Percentiles rank a stretch among this genome's conserved stretches.
Conservation (phyloP, 257 asterid species). For the Jasminum sambac region DNA sequence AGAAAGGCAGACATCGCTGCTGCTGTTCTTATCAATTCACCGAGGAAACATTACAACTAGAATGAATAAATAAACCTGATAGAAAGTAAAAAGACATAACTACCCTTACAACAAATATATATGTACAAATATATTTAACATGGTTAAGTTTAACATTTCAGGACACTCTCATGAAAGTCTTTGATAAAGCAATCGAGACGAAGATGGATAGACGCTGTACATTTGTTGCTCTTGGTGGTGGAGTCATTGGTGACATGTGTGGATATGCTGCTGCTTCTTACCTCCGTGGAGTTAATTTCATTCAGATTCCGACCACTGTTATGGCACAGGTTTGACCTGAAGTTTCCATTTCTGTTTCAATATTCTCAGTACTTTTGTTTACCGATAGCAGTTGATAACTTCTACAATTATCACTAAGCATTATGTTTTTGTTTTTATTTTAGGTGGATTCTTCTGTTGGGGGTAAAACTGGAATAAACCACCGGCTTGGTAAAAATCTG, state of each 20-base stretch:
- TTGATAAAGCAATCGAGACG: conserved; percentile 92
- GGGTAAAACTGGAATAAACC: conserved; percentile 98
- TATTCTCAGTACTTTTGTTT: conserved; percentile 17
- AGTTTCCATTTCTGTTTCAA: conserved; percentile 18
- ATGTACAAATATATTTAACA: too few relatives aligned
- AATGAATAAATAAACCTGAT: too few relatives aligned
- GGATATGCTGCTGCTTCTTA: conserved; percentile 98
- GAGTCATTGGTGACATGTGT: conserved; percentile 99
- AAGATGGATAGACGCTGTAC: conserved; percentile 92
- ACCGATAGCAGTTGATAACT: not conserved
- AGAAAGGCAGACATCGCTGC: too few relatives aligned
- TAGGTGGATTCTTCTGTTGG: conserved; percentile 99
- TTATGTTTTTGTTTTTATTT: conserved; percentile 19
- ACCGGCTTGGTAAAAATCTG: conserved; percentile 91
- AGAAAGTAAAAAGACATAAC: too few relatives aligned
- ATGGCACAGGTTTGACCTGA: conserved; percentile 86
- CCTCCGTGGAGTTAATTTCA: conserved; percentile 96
- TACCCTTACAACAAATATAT: too few relatives aligned
- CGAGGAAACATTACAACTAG: too few relatives aligned
- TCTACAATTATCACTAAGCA: conserved; percentile 1
- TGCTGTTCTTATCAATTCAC: too few relatives aligned
- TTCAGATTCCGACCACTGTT: conserved; percentile 98
- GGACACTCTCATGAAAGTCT: conserved; percentile 92
- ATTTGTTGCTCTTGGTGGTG: conserved; percentile 98
- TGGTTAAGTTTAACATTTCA: conserved; percentile 29